phyloP scores from a whole-genome alignment of 805 yeast genomes.

The Kuraishia piskuri region DNA sequence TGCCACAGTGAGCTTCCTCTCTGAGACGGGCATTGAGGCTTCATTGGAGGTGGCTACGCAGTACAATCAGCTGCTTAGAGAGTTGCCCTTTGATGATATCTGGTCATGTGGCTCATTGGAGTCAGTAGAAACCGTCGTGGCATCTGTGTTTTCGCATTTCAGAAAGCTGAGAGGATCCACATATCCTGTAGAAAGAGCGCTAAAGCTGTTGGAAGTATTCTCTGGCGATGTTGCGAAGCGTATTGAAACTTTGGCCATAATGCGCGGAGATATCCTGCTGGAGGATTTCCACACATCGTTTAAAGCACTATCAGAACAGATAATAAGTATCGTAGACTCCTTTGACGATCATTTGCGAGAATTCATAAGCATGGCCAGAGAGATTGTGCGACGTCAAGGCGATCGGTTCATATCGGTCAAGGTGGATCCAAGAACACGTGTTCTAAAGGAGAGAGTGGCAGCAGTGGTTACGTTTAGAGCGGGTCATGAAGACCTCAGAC shows the following conservation, averaged over 20 bases:
- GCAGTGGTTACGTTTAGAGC: conserved; percentile 37
- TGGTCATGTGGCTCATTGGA: conserved; percentile 34
- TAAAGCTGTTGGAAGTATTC: conserved; percentile 58
- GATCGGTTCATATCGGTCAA: conserved; percentile 63
- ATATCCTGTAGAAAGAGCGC: conserved; percentile 59
- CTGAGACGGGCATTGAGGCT: conserved; percentile 61
- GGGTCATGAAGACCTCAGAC: conserved; percentile 40
- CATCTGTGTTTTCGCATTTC: conserved; percentile 48
- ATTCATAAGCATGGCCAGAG: conserved; percentile 61
- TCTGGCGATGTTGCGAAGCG: conserved; percentile 45
- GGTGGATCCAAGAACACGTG: conserved; percentile 35
- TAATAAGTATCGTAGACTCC: conserved; percentile 27
- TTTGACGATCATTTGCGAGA: conserved; percentile 61
- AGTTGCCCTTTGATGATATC: conserved; percentile 60
- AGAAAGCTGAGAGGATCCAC: conserved; percentile 49
- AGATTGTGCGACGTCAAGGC: conserved; percentile 61
- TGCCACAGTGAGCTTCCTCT: conserved; percentile 60
- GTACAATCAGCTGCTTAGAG: conserved; percentile 59
- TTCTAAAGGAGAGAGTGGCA: conserved; percentile 33
- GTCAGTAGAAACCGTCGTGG: conserved; percentile 35
- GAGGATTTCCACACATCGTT: conserved; percentile 28
- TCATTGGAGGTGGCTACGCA: conserved; percentile 40
- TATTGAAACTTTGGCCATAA: conserved; percentile 28
- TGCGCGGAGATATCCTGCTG: conserved; percentile 34
- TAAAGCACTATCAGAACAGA: conserved; percentile 16